Base-by-base conservation (phyloP, 495 filamentous ascomycete species). In the Aspergillus conjunctus region DNA sequence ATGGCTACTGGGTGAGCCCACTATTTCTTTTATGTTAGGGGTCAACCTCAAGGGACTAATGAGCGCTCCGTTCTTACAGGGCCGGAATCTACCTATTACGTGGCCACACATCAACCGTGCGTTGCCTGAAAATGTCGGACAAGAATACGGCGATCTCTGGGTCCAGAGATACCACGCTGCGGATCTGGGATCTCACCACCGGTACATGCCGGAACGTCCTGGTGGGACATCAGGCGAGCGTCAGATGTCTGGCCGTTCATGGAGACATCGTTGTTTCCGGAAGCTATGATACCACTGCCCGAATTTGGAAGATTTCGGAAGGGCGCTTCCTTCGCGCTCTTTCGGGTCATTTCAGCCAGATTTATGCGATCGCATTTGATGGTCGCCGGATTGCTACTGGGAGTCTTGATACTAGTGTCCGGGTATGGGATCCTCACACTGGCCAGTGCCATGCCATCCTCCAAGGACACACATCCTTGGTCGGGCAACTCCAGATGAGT, bases 341-440 rank as follows among this genome's bases (percentile, higher is more conserved):
- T 22, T 86, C 84, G n/a, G 94, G 94, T 0, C 94, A 98, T 76
- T 98, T 97, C 76, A 98, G 94, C 71, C 94, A 98, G 67, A 98
- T 98, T 56, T 98, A 98, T 68, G 95, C 94, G 11, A 96, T 98
- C 68, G 93, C 94, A 0, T 98, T 97, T 72, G 94, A 98, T 70
- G 94, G 94, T 18, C 82, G 83, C 51, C 83, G 92, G 54, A 93
- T 98, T 50, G 93, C 93, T n/a, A 98, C 94, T 1, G 94, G 94
- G 26, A 97, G 93, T 71, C 79, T 98, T 60, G 94, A 98, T 73
- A 98, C 94, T 1, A 97, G 91, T 69, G 95, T 98, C 30, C 82
- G 94, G 63, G 93, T 98, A 63, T 98, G 94, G 94, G 92, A 98
- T 77, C 92, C 93, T 26, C 82, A 83, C 21, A 91, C 91, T 66